Evolutionary conservation across 2,329 filamentous ascomycete genomes (phyloP).

Genomic region (Coniella vitis): DNA sequence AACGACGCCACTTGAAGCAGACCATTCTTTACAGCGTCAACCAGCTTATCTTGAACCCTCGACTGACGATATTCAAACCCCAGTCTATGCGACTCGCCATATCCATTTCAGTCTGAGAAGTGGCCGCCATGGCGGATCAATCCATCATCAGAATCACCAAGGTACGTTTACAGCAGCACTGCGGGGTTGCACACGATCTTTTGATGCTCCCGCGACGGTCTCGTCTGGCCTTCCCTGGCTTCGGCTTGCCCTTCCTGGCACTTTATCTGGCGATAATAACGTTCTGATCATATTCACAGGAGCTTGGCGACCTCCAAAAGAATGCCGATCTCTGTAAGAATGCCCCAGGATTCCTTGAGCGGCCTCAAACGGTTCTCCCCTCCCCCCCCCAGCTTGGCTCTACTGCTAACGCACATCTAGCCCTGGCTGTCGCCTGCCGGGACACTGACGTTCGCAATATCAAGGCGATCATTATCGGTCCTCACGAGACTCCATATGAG

Average conservation of each 20-base stretch:
- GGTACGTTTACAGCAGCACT: conserved; percentile 38
- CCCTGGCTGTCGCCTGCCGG: conserved; percentile 78
- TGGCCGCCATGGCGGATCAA: conserved; percentile 64
- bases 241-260: neutral
- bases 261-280: conserved; percentile 9
- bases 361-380: too few species aligned
- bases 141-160: conserved; percentile 83
- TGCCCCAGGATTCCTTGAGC: conserved; percentile 23
- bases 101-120: conserved; percentile 8
- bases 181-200: conserved; percentile 14
- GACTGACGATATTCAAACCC: neutral
- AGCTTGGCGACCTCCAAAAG: conserved; percentile 79
- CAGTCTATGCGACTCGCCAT: conserved; percentile 10
- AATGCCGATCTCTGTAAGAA: conserved; percentile 69
- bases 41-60: neutral
- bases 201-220: conserved; percentile 7
- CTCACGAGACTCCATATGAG: conserved; percentile 91
- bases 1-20: neutral
- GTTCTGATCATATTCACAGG: conserved; percentile 41
- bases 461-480: conserved; percentile 81
- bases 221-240: neutral
- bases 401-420: conserved; percentile 35
- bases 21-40: neutral
- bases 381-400: neutral
- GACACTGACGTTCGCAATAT: conserved; percentile 87